phyloP scores from a whole-genome alignment of 2,329 filamentous ascomycete genomes.

The Xylaria digitata region DNA sequence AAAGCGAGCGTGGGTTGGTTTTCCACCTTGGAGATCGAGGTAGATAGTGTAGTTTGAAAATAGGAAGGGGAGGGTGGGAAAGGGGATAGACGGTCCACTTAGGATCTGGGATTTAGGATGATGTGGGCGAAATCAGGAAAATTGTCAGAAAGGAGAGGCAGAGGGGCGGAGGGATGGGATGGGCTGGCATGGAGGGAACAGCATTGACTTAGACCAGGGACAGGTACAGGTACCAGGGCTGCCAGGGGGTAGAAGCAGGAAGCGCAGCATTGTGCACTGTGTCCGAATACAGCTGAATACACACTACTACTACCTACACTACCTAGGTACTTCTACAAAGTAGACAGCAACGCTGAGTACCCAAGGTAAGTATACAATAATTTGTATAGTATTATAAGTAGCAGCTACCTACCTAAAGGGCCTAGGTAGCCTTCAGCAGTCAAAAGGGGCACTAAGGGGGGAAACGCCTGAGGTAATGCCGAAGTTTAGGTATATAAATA shows the following conservation, averaged over 20 bases:
- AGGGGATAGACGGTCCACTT: conserved; percentile 37
- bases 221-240: conserved; percentile 25
- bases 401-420: too few species aligned
- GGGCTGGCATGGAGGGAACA: not conserved
- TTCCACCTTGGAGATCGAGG: conserved; percentile 43
- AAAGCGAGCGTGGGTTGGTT: conserved; percentile 48
- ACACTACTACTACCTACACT: too few species aligned
- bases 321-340: too few species aligned
- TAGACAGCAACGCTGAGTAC: too few species aligned
- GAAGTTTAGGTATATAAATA: too few species aligned
- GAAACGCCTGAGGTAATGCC: too few species aligned
- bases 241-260: conserved; percentile 33
- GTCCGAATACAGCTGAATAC: not conserved
- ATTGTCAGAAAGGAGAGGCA: conserved; percentile 47
- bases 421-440: not conserved
- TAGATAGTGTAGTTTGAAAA: conserved; percentile 28
- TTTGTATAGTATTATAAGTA: not conserved
- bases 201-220: conserved; percentile 32
- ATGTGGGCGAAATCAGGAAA: conserved; percentile 49
- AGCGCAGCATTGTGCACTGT: conserved; percentile 3
- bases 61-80: conserved; percentile 39
- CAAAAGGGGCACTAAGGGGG: not conserved
- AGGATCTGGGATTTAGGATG: conserved; percentile 37
- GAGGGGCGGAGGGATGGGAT: conserved; percentile 22
- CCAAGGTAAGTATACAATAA: not conserved